Percentiles rank a stretch among this genome's conserved stretches.
Conservation (phyloP, 352 stramenopile genomes). For the Thalassiosira mediterranea region DNA sequence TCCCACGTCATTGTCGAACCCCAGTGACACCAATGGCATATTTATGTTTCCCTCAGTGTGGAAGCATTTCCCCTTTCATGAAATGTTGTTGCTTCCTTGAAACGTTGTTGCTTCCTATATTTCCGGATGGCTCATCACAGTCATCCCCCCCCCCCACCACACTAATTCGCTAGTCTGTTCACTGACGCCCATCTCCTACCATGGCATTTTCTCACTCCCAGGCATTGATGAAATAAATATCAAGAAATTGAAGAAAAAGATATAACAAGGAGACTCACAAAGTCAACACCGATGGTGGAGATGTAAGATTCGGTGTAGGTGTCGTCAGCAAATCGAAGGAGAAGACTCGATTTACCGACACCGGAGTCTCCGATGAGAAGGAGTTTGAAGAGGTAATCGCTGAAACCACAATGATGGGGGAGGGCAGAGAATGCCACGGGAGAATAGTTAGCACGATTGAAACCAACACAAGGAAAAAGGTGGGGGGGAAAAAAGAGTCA, state of each 20-base stretch:
- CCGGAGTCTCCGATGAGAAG: constrained; percentile 84
- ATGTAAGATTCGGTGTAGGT: constrained; percentile 99
- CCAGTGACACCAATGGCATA: too few species aligned
- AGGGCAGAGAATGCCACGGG: too few species aligned
- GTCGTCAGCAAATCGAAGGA: constrained; percentile 91
- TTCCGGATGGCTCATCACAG: background rate
- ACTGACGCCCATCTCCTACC: background rate
- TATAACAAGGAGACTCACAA: constrained; percentile 87
- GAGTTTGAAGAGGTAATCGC: constrained; percentile 73
- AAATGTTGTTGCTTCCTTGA: too few species aligned
- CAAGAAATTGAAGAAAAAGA: constrained; percentile 8
- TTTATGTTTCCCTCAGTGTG: too few species aligned
- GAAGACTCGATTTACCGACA: constrained; percentile 88
- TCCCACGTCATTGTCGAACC: too few species aligned
- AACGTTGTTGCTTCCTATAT: too few species aligned
- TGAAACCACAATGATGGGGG: too few species aligned
- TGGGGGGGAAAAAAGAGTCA: too few species aligned
- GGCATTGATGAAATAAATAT: background rate
- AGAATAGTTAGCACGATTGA: too few species aligned
- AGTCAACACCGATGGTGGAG: constrained; percentile 99
- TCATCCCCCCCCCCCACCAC: background rate
- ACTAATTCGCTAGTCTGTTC: too few species aligned
- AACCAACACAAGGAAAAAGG: too few species aligned
- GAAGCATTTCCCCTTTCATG: too few species aligned
- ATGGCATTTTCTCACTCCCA: constrained; percentile 1